Evolutionary conservation across 2,329 filamentous ascomycete species (phyloP).

Genomic region (Phyllachora maydis): DNA sequence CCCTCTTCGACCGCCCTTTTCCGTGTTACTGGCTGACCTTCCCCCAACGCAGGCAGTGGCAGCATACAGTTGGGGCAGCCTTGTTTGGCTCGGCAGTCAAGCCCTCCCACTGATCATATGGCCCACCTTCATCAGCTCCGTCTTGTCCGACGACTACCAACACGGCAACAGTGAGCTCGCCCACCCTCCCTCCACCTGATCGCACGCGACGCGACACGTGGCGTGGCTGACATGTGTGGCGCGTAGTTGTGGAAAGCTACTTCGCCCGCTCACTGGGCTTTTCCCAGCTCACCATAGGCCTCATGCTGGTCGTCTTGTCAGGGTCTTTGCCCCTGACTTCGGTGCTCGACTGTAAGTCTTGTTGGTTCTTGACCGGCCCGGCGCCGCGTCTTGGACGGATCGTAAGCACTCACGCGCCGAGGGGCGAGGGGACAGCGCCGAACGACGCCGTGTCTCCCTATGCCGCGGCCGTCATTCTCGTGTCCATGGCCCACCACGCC

Average conservation of each 20-base stretch:
- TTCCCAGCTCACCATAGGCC: conserved; percentile 40
- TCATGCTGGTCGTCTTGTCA: conserved; percentile 46
- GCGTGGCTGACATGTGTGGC: conserved; percentile 1
- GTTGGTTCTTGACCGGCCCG: neutral
- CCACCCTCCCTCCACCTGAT: conserved; percentile 1
- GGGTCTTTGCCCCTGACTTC: conserved; percentile 46
- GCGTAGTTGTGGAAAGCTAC: conserved; percentile 44
- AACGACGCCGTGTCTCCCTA: conserved; percentile 32
- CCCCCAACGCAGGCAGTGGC: conserved; percentile 19
- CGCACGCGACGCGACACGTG: too few relatives aligned
- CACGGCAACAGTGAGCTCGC: conserved; percentile 10
- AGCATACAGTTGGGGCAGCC: conserved; percentile 26
- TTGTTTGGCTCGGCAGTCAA: conserved; percentile 28
- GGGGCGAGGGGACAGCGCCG: conserved; percentile 4
- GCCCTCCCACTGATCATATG: conserved; percentile 23
- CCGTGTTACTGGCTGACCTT: neutral
- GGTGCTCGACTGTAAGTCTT: conserved; percentile 15
- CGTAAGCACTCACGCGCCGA: conserved; percentile 1
- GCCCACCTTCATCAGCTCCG: conserved; percentile 22
- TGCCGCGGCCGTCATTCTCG: conserved; percentile 41
- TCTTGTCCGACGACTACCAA: conserved; percentile 16
- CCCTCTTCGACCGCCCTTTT: too few relatives aligned
- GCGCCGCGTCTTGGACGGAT: neutral
- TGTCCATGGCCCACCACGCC: conserved; percentile 48
- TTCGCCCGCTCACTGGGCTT: conserved; percentile 53